Conservation (phyloP, 805 yeast species). For the Spathaspora arborariae region DNA sequence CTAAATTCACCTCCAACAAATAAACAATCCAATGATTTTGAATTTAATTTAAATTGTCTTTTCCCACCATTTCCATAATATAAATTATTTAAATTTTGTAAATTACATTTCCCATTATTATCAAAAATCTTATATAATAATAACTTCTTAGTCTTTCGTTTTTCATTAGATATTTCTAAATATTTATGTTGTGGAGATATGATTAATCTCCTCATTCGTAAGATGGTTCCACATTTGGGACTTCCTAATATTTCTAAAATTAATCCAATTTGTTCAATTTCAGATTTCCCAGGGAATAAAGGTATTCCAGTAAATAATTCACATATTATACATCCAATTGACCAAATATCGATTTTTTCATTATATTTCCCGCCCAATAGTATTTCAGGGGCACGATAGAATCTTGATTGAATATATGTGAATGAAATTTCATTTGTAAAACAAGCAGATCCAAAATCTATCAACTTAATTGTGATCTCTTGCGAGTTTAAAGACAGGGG, state of each 20-base stretch:
- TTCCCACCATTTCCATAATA: constrained; percentile 9
- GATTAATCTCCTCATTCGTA: constrained; percentile 34
- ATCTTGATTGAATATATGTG: constrained; percentile 60
- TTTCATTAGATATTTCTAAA: constrained; percentile 22
- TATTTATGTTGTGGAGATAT: constrained; percentile 1
- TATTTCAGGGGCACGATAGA: constrained; percentile 78
- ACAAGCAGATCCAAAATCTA: constrained; percentile 79
- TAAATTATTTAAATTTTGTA: constrained; percentile 24
- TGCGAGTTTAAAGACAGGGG: constrained; percentile 18
- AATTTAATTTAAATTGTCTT: constrained; percentile 23
- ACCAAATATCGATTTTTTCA: constrained; percentile 50
- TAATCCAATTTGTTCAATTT: constrained; percentile 43
- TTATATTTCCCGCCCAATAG: constrained; percentile 61
- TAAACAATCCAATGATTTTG: constrained; percentile 28
- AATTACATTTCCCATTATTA: constrained; percentile 34
- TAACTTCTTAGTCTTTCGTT: constrained; percentile 25
- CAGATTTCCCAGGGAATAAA: constrained; percentile 47
- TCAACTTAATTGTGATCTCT: constrained; percentile 55
- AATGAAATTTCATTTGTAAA: constrained; percentile 38
- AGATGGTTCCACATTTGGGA: constrained; percentile 40
- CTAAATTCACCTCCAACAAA: not conserved
- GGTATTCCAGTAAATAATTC: constrained; percentile 37
- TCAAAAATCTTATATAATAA: constrained; percentile 37
- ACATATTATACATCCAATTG: constrained; percentile 41
- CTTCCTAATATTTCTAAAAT: constrained; percentile 45